These are phyloP conservation scores for Kokia cookei DNA, from an alignment of 441 rosid species.

Conservation along the genomic window DNA sequence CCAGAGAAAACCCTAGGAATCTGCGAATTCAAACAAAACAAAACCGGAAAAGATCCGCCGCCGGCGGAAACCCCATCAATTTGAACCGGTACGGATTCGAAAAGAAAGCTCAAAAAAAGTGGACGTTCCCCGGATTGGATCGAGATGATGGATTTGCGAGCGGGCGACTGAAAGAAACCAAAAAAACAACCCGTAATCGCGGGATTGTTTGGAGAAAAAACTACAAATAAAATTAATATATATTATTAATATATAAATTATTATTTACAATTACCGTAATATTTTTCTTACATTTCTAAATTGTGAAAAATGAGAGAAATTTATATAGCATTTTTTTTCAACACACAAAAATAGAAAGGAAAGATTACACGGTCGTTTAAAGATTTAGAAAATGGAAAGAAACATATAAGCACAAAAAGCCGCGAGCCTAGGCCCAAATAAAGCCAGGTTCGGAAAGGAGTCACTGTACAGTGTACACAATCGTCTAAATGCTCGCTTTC, in stretches of 20 bases:
- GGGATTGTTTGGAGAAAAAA: neutral
- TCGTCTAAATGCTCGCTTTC: too few species aligned
- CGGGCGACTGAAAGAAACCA: neutral
- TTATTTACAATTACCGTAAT: neutral
- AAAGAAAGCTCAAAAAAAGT: neutral
- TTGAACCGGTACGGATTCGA: neutral
- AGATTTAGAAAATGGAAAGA: too few species aligned
- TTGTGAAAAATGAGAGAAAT: neutral
- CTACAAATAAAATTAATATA: neutral
- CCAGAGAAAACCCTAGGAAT: conserved; percentile 3
- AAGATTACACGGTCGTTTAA: too few species aligned
- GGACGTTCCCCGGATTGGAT: neutral
- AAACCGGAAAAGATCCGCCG: neutral
- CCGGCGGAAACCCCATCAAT: neutral
- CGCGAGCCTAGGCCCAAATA: too few species aligned
- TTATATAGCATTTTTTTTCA: too few species aligned
- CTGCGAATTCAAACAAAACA: neutral
- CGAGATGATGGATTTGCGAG: conserved; percentile 2
- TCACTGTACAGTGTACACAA: too few species aligned
- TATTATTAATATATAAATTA: neutral
- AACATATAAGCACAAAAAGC: too few species aligned
- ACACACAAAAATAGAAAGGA: too few species aligned
- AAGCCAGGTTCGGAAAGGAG: too few species aligned
- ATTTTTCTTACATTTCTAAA: neutral
- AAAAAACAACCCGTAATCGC: neutral